A percentile compares a stretch with the other conserved stretches of the same genome.
These are phyloP conservation scores for Aspergillus sp. DNA, from an alignment of 2,329 filamentous ascomycete species.

Conservation along the genomic window DNA sequence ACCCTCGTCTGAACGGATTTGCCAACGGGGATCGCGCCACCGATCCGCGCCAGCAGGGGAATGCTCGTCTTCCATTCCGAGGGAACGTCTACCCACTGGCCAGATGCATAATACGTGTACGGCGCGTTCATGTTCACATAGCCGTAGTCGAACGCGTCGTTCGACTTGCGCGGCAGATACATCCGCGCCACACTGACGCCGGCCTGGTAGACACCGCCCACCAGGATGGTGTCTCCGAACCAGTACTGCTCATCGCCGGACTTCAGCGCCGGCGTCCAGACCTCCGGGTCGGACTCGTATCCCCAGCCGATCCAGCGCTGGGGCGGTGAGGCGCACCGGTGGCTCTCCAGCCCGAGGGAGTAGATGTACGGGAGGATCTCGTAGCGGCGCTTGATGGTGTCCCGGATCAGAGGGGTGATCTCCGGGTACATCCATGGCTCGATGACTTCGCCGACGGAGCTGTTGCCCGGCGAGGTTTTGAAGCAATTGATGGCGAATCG, in stretches of 20 bases:
- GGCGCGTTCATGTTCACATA: slow-evolving; percentile 64
- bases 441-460: slow-evolving; percentile 68
- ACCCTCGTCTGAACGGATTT: slow-evolving; percentile 52
- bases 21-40: slow-evolving; percentile 55
- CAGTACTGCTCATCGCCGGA: slow-evolving; percentile 70
- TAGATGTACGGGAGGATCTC: slow-evolving; percentile 72
- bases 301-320: slow-evolving; percentile 75
- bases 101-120: slow-evolving; percentile 56
- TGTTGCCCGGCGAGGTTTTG: slow-evolving; percentile 68
- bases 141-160: slow-evolving; percentile 50
- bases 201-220: slow-evolving; percentile 67
- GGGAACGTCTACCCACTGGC: slow-evolving; percentile 53
- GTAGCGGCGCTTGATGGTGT: slow-evolving; percentile 68
- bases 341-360: slow-evolving; percentile 61
- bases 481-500: slow-evolving; percentile 77
- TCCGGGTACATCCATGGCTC: slow-evolving; percentile 77
- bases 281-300: slow-evolving; percentile 64
- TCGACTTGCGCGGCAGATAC: slow-evolving; percentile 58
- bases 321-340: slow-evolving; percentile 60
- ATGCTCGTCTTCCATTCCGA: slow-evolving; percentile 56
- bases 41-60: slow-evolving; percentile 55
- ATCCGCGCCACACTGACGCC: slow-evolving; percentile 55
- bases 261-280: slow-evolving; percentile 62
- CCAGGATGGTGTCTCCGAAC: slow-evolving; percentile 65
- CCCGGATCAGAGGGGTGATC: slow-evolving; percentile 61